phyloP scores from a whole-genome alignment of 495 filamentous ascomycete species.

The Daldinia vernicosa region DNA sequence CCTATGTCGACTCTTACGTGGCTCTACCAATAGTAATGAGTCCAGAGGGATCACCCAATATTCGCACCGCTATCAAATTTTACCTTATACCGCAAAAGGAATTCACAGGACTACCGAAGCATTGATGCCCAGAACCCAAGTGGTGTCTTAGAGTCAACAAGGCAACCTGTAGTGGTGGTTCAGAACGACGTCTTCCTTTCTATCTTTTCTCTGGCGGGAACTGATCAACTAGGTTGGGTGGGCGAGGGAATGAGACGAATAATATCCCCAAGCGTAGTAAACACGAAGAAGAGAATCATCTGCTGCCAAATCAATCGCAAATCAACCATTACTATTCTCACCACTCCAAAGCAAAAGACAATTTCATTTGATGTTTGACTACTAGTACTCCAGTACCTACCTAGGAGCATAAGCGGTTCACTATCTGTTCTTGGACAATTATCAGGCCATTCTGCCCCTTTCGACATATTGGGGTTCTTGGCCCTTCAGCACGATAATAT shows the following conservation, averaged over 20 bases:
- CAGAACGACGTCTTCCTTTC: background rate
- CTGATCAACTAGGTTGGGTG: background rate
- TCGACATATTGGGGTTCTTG: constrained; percentile 34
- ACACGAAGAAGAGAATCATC: background rate
- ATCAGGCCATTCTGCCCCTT: constrained; percentile 34
- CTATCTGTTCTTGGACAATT: constrained; percentile 12
- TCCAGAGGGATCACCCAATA: background rate
- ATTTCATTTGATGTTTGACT: background rate
- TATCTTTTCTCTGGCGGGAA: background rate
- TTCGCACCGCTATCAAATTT: background rate
- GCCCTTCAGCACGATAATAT: constrained; percentile 14
- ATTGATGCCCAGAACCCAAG: background rate
- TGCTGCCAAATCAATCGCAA: background rate
- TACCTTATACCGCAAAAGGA: background rate
- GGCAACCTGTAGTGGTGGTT: background rate
- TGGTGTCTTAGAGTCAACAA: background rate
- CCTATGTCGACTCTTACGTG: background rate
- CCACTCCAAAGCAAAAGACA: background rate
- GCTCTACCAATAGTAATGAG: background rate
- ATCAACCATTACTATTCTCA: background rate
- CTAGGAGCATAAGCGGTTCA: constrained; percentile 11
- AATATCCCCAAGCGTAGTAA: background rate
- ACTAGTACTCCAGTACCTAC: background rate
- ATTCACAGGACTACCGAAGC: background rate
- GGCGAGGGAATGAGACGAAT: background rate